A percentile compares a stretch with the other conserved stretches of the same genome.
These are phyloP conservation scores for Saturnispora kantuleensis DNA, from an alignment of 805 yeast species.

Conservation along the genomic window DNA sequence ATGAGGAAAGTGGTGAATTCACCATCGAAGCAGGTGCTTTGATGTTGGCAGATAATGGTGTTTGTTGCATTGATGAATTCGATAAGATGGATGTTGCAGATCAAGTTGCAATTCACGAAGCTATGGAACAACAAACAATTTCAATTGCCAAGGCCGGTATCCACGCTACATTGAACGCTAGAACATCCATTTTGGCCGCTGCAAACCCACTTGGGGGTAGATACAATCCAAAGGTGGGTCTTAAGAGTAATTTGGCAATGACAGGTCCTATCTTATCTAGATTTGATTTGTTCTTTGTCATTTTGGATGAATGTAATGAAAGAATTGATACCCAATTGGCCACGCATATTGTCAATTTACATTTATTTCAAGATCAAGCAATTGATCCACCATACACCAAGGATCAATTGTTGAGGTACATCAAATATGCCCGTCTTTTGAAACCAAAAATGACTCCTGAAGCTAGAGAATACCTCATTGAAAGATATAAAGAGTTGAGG, in stretches of 20 bases:
- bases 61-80: slow-evolving; percentile 97
- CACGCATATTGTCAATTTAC: slow-evolving; percentile 84
- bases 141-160: slow-evolving; percentile 98
- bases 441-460: slow-evolving; percentile 79
- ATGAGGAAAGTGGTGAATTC: slow-evolving; percentile 93
- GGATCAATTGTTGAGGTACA: slow-evolving; percentile 79
- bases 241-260: slow-evolving; percentile 84
- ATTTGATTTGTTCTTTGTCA: slow-evolving; percentile 90
- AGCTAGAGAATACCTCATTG: slow-evolving; percentile 68
- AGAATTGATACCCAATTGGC: slow-evolving; percentile 84
- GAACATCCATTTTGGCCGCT: slow-evolving; percentile 96
- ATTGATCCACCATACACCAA: slow-evolving; percentile 83
- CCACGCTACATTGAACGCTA: slow-evolving; percentile 93
- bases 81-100: slow-evolving; percentile 95
- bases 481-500: slow-evolving; percentile 76
- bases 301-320: slow-evolving; percentile 90
- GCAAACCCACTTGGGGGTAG: slow-evolving; percentile 98
- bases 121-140: slow-evolving; percentile 99
- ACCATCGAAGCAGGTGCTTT: slow-evolving; percentile 98
- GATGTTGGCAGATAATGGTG: slow-evolving; percentile 97
- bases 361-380: slow-evolving; percentile 84
- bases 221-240: slow-evolving; percentile 76
- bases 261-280: slow-evolving; percentile 98
- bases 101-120: slow-evolving; percentile 98
- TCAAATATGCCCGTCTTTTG: slow-evolving; percentile 86